Evolutionary conservation across 148 eudicot genomes (phyloP).

Genomic region (Camellia granthamiana): DNA sequence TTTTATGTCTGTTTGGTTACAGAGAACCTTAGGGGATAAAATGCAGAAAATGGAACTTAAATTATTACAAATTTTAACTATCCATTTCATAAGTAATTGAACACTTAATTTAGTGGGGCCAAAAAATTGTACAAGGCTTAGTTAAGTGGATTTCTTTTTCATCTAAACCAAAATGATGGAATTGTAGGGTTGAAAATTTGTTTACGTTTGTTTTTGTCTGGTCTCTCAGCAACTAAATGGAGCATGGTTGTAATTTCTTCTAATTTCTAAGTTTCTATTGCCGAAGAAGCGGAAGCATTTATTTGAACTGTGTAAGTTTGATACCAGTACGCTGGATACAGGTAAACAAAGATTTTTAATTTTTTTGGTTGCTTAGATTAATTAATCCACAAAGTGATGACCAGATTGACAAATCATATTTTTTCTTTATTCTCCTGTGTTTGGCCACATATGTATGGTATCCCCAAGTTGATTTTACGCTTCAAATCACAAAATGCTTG

Average conservation of each 20-base stretch:
- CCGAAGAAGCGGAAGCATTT: background rate
- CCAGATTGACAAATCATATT: background rate
- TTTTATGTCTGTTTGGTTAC: constrained; percentile 1
- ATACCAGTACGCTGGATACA: background rate
- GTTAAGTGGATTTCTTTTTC: background rate
- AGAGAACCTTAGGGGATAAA: background rate
- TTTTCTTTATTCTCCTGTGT: background rate
- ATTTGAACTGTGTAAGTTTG: background rate
- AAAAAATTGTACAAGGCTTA: background rate
- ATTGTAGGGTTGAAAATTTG: background rate
- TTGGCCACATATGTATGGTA: background rate
- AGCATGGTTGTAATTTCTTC: constrained; percentile 2
- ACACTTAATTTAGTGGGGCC: background rate
- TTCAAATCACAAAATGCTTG: background rate
- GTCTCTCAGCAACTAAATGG: background rate
- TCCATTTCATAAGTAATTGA: background rate
- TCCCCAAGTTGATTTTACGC: background rate
- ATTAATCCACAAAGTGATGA: background rate
- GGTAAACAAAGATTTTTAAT: background rate
- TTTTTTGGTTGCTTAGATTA: background rate
- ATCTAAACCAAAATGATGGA: background rate
- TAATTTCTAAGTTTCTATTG: background rate
- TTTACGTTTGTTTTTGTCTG: background rate
- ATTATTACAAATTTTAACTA: background rate
- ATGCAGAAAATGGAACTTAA: background rate